phyloP scores from a whole-genome alignment of 169 alveolate genomes.

The Neospora caninum region DNA sequence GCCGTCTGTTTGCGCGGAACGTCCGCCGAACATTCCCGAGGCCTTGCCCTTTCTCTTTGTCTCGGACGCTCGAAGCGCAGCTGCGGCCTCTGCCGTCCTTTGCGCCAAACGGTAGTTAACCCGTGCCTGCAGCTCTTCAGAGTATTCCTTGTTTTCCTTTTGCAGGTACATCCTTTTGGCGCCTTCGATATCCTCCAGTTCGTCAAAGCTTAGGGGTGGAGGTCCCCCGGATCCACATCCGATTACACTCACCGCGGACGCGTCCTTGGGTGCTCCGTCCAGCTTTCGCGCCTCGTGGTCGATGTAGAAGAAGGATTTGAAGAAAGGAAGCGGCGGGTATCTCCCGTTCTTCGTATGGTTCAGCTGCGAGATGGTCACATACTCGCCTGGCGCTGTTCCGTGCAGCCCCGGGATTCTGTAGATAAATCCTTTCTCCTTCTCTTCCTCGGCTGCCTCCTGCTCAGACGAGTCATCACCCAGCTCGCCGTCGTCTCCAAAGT shows the following conservation, averaged over 20 bases:
- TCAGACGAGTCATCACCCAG: neutral
- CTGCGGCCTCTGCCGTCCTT: conserved; percentile 39
- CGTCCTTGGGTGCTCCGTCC: neutral
- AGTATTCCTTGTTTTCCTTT: conserved; percentile 29
- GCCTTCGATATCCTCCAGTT: conserved; percentile 61
- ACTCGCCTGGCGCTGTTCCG: conserved; percentile 70
- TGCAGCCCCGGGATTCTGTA: conserved; percentile 63
- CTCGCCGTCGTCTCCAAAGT: conserved; percentile 52
- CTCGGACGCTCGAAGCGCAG: conserved; percentile 52
- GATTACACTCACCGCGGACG: conserved; percentile 28
- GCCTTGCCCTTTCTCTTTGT: conserved; percentile 20
- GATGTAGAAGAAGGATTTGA: conserved; percentile 66
- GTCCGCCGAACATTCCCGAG: neutral
- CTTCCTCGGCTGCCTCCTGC: neutral
- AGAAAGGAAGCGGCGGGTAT: conserved; percentile 63
- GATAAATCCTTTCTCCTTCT: neutral
- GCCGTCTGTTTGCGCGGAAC: neutral
- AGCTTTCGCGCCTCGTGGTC: conserved; percentile 62
- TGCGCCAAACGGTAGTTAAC: conserved; percentile 3
- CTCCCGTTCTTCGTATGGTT: conserved; percentile 63
- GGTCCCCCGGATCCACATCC: conserved; percentile 48
- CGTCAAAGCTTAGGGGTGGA: conserved; percentile 41
- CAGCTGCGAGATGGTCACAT: conserved; percentile 63
- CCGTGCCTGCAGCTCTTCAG: conserved; percentile 40
- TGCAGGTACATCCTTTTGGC: conserved; percentile 51